These are phyloP conservation scores for Jasminum sambac DNA, from an alignment of 257 asterid genomes.

Conservation along the genomic window DNA sequence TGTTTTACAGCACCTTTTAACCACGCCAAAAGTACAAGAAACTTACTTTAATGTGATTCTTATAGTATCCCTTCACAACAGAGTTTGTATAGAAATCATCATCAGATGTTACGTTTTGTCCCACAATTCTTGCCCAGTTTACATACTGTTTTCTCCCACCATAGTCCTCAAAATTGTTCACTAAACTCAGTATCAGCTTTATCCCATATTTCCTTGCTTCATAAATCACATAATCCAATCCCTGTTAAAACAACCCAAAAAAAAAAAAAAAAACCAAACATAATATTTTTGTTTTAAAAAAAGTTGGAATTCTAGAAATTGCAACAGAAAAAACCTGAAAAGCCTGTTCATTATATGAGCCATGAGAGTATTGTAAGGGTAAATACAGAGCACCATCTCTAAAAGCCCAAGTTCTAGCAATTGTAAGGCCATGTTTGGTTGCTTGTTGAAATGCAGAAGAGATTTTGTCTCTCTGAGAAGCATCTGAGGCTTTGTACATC, in stretches of 20 bases:
- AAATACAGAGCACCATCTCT: conserved; percentile 50
- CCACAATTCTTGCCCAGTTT: conserved; percentile 57
- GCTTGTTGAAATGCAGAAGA: conserved; percentile 48
- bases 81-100: conserved; percentile 66
- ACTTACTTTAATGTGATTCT: conserved; percentile 59
- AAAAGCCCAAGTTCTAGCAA: conserved; percentile 73
- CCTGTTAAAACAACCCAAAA: conserved; percentile 34
- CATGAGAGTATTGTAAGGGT: conserved; percentile 62
- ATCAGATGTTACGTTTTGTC: conserved; percentile 41
- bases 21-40: background rate
- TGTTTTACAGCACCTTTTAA: background rate
- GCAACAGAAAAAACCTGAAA: conserved; percentile 44
- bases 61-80: conserved; percentile 47
- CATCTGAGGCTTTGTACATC: conserved; percentile 48
- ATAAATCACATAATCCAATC: conserved; percentile 59
- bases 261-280: background rate
- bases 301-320: background rate
- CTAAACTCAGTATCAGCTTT: conserved; percentile 62
- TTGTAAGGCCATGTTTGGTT: conserved; percentile 37
- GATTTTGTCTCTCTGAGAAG: conserved; percentile 41
- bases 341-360: conserved; percentile 52
- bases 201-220: conserved; percentile 65
- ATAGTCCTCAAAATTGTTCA: conserved; percentile 49
- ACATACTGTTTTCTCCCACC: conserved; percentile 73
- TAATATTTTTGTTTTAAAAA: background rate